Evolutionary conservation across 2,329 filamentous ascomycete genomes (phyloP), one percentile per base, ranked within the genome.

Genomic region (Colletotrichum acutatum): DNA sequence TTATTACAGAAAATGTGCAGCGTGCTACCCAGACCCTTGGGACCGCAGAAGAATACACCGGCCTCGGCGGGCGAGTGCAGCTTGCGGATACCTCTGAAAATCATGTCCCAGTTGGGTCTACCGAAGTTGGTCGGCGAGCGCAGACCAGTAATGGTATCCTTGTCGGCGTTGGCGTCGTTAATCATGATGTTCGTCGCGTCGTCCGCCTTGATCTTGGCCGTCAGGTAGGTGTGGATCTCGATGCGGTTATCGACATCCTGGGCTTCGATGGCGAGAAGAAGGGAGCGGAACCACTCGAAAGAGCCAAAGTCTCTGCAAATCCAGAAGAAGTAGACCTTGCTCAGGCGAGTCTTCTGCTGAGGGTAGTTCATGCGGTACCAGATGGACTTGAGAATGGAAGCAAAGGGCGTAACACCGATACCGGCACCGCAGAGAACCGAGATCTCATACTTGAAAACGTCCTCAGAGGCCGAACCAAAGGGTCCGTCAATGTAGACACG

Each of bases 251-350:
- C 92, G 75, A 94, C 87, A 83, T 97, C 94, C 84, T 97, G 94
- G 0, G 93, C 93, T 84, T 97, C 94, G 78, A 97, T 96, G 67
- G 94, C 94, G 75, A 95, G 88, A 19, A 97, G 89, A 73, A 97
- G 85, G 30, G 93, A 95, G 62, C 94, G 89, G 88, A 97, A 97
- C 94, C 94, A 97, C 86, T 97, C 94, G 78, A 97, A 95, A 0
- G 93, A 95, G 42, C 92, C 94, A 79, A 96, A 96, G 82, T 97
- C 94, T 82, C 94, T 89, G 86, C 94, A 96, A 75, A 97, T 92
- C 94, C 94, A 97, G 89, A 97, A 95, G 86, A 97, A 97, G 86
- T 97, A 97, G 28, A 97, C 94, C 83, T 97, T 97, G 79, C 92
- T 89, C 56, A 97, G 87, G 4, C 93, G 88, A 3, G 93, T 95